These are phyloP conservation scores for Oehlia diaphana DNA, from an alignment of 192 early-diverging fungal species.

Conservation along the genomic window DNA sequence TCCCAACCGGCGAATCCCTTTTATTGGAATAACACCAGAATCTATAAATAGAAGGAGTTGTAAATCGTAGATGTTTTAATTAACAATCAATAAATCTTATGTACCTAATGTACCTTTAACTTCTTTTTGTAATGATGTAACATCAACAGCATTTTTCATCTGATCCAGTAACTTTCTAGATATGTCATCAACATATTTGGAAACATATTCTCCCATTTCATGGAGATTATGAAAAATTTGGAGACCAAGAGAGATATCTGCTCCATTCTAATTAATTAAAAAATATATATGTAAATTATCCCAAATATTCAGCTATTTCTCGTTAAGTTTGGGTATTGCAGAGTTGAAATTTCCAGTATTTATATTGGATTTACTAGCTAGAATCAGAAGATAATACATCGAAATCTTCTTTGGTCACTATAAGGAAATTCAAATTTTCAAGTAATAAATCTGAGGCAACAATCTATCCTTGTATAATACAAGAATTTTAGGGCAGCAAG, in stretches of 20 bases:
- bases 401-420: no score
- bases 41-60: constrained; percentile 30
- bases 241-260: constrained; percentile 51
- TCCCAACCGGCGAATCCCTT: constrained; percentile 48
- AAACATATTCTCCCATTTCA: constrained; percentile 43
- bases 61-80: neutral
- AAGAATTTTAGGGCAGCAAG: no score
- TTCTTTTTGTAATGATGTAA: constrained; percentile 51
- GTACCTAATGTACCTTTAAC: constrained; percentile 41
- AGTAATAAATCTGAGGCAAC: no score
- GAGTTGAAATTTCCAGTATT: no score
- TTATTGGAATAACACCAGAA: constrained; percentile 28
- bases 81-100: neutral
- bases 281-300: neutral
- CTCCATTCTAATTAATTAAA: constrained; percentile 37
- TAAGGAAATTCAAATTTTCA: no score
- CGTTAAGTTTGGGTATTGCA: neutral
- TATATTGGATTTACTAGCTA: no score
- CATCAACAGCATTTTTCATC: constrained; percentile 51
- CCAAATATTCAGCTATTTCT: neutral
- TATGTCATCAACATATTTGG: constrained; percentile 39
- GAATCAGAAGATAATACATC: no score
- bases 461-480: no score
- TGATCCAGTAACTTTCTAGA: constrained; percentile 40
- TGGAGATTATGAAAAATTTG: constrained; percentile 57